phyloP scores from a whole-genome alignment of 352 stramenopile genomes.

The Phytophthora pluvialis region DNA sequence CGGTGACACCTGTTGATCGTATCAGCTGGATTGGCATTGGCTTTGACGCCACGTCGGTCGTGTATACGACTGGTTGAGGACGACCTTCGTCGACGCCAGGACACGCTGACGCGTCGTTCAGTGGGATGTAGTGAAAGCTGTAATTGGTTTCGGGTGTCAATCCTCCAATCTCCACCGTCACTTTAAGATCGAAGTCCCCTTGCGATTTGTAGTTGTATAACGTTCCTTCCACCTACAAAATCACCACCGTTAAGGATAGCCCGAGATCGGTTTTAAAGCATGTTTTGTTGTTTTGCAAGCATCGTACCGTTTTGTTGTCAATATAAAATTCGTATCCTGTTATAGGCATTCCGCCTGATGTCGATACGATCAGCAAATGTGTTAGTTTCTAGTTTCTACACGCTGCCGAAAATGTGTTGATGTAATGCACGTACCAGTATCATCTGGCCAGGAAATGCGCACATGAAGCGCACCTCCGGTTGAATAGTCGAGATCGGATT shows the following conservation, averaged over 20 bases:
- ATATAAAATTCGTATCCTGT: slow-evolving; percentile 48
- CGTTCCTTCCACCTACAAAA: slow-evolving; percentile 32
- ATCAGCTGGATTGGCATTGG: slow-evolving; percentile 38
- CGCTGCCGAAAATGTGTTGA: neutral
- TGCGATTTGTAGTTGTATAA: slow-evolving; percentile 34
- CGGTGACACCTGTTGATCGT: slow-evolving; percentile 48
- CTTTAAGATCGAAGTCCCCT: slow-evolving; percentile 36
- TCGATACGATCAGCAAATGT: neutral
- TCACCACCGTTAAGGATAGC: neutral
- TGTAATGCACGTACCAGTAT: slow-evolving; percentile 46
- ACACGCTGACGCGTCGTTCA: slow-evolving; percentile 64
- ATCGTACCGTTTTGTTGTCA: slow-evolving; percentile 36
- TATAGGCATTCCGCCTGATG: slow-evolving; percentile 40
- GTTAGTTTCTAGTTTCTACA: slow-evolving; percentile 3
- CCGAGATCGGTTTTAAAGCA: too few species aligned
- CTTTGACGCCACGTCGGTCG: slow-evolving; percentile 28
- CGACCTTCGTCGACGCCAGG: slow-evolving; percentile 1
- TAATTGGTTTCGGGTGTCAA: slow-evolving; percentile 47
- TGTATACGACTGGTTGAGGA: slow-evolving; percentile 21
- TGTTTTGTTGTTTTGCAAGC: neutral
- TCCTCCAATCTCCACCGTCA: slow-evolving; percentile 56
- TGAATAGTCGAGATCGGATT: slow-evolving; percentile 25
- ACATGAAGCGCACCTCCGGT: slow-evolving; percentile 59
- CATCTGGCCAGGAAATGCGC: slow-evolving; percentile 51
- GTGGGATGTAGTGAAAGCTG: slow-evolving; percentile 44